Evolutionary conservation across 225 moss, liverwort and hornwort species (phyloP), one percentile per base, ranked within the genome.

Genomic region (Neckera pumila): DNA sequence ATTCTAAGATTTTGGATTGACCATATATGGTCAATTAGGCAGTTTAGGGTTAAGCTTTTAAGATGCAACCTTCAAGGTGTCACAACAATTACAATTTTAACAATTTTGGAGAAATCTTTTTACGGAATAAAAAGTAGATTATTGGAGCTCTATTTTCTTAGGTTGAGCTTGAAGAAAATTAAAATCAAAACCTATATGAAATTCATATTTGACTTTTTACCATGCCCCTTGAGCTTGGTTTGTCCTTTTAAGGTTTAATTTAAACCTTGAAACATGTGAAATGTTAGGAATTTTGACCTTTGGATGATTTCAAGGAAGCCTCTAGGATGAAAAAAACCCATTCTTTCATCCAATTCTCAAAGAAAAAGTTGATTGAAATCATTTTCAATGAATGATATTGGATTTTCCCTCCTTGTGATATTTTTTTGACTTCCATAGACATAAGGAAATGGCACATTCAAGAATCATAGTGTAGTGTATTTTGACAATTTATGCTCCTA

Each of bases 311-410:
- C 25, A 40, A 42, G 3, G 26, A 71, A 0, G 5, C 14, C 9
- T 5, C 0, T 15, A 6, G 2, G 3, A 71, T 5, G 7, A 4
- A 2, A 3, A 8, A 25, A 25, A 70, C 1, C 3, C 4, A 47
- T 69, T 23, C n/a, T 69, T 69, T 38, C 25, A 40, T 70, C 2
- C 14, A 14, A 40, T 40, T 69, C n/a, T 11, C 3, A 5, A 0
- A 21, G n/a, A n/a, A 21, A 67, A n/a, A n/a, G 2, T 36, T 21
- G n/a, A 1, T 14, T 25, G 25, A 40, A 69, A 40, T 70, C 1
- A 14, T 70, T 69, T 23, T 40, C 8, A 40, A 14, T 8, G 3
- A 70, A 36, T 36, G 20, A 6, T 20, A 6, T 20, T 20, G 20
- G 1, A 66, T 36, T 17, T 11, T 65, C 6, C 1, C 3, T 66